These are phyloP conservation scores for Dioscorea cayenensis DNA, from an alignment of 116 monocot genomes.

Conservation along the genomic window DNA sequence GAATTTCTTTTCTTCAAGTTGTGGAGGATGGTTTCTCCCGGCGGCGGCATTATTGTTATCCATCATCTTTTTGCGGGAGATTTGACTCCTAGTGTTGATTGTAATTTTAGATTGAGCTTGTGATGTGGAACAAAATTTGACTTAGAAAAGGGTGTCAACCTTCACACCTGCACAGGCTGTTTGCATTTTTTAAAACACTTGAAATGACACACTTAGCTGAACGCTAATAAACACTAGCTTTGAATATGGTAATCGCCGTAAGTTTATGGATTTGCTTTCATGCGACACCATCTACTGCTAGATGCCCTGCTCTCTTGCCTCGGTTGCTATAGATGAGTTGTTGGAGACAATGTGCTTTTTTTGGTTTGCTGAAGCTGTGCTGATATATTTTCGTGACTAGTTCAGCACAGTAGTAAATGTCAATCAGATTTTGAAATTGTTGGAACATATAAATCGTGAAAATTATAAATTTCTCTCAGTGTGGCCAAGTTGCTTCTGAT, in stretches of 20 bases:
- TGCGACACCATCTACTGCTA: not conserved
- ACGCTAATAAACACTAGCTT: not conserved
- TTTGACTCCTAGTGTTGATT: not conserved
- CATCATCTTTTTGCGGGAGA: not conserved
- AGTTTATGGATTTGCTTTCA: not conserved
- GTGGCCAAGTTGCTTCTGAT: no score
- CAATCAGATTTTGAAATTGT: no score
- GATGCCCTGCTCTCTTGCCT: not conserved
- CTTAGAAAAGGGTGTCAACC: not conserved
- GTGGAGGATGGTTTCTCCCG: not conserved
- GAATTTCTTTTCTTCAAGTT: slow-evolving; percentile 13
- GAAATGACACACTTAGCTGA: not conserved
- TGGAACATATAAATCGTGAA: no score
- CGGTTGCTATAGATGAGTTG: not conserved
- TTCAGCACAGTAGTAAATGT: no score
- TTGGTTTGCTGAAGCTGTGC: no score
- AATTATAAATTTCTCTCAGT: no score
- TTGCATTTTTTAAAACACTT: not conserved
- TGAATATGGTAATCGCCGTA: not conserved
- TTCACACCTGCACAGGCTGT: not conserved
- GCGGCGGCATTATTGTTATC: not conserved
- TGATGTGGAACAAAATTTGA: not conserved
- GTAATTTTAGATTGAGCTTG: not conserved
- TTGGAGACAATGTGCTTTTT: no score
- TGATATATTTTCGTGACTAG: no score